These are phyloP conservation scores for Cercis canadensis DNA, from an alignment of 306 rosid species.

Conservation along the genomic window DNA sequence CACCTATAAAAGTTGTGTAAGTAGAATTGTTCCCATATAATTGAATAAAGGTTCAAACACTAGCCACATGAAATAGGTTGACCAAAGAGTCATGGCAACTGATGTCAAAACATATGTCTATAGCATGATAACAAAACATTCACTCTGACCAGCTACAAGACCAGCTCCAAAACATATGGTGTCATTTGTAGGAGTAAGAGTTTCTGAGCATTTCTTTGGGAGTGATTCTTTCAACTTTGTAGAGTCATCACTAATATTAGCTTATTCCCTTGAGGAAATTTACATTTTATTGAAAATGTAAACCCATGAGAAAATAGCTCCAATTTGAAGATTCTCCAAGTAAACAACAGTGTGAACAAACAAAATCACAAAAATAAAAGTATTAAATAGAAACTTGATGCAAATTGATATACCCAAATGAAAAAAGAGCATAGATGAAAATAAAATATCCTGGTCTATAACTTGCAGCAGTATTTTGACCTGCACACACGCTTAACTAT, in stretches of 20 bases:
- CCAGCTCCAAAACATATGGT: conserved; percentile 71
- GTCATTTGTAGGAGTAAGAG: conserved; percentile 37
- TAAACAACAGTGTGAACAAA: conserved; percentile 13
- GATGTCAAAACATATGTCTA: conserved; percentile 75
- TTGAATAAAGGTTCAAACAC: conserved; percentile 37
- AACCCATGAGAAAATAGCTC: conserved; percentile 76
- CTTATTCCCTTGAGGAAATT: conserved; percentile 52
- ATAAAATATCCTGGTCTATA: too few species aligned
- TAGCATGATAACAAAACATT: conserved; percentile 73
- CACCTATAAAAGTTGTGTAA: too few species aligned
- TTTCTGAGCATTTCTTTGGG: conserved; percentile 40
- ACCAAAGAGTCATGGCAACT: conserved; percentile 77
- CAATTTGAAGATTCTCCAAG: conserved; percentile 53
- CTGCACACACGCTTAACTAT: too few species aligned
- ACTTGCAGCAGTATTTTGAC: too few species aligned
- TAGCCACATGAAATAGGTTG: conserved; percentile 75
- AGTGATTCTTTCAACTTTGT: conserved; percentile 27
- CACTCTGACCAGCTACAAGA: conserved; percentile 75
- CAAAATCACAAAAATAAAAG: conserved; percentile 5
- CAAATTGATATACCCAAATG: conserved; percentile 74
- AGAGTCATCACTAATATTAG: conserved; percentile 22
- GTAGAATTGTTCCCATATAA: background rate
- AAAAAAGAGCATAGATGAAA: conserved; percentile 68
- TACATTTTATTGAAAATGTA: conserved; percentile 82
- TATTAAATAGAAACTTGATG: conserved; percentile 19